Conservation (phyloP, 257 asterid genomes). For the Rauvolfia tetraphylla region DNA sequence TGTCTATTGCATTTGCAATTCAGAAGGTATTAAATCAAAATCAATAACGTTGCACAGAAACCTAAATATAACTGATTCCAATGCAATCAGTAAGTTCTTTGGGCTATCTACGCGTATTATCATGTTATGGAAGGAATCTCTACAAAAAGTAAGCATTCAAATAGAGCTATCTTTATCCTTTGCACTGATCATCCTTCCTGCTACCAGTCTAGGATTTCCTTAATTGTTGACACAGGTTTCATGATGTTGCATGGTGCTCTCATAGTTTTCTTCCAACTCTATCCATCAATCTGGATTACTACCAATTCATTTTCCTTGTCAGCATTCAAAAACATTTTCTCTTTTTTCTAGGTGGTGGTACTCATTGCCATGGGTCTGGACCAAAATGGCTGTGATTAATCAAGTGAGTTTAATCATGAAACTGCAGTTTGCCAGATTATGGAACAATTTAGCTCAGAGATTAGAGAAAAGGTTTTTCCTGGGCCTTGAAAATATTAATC, state of each 20-base stretch:
- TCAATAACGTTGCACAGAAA: background rate
- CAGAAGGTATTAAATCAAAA: background rate
- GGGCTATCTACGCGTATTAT: background rate
- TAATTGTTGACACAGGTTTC: background rate
- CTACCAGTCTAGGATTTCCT: background rate
- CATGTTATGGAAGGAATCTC: background rate
- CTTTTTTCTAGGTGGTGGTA: background rate
- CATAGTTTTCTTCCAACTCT: background rate
- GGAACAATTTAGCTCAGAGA: background rate
- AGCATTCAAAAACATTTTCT: background rate
- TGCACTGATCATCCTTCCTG: background rate
- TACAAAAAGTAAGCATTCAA: background rate
- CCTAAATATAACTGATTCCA: background rate
- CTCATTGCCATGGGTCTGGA: background rate
- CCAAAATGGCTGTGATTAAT: background rate
- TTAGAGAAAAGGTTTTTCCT: background rate
- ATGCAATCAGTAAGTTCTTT: background rate
- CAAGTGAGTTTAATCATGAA: background rate
- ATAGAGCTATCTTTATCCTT: background rate
- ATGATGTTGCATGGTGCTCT: background rate
- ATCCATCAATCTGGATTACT: background rate
- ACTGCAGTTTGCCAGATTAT: background rate
- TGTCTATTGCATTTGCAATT: background rate
- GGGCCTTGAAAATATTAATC: background rate
- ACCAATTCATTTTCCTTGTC: background rate